phyloP scores from a whole-genome alignment of 768 basidiomycete genomes.

The Auriculariales sp. region DNA sequence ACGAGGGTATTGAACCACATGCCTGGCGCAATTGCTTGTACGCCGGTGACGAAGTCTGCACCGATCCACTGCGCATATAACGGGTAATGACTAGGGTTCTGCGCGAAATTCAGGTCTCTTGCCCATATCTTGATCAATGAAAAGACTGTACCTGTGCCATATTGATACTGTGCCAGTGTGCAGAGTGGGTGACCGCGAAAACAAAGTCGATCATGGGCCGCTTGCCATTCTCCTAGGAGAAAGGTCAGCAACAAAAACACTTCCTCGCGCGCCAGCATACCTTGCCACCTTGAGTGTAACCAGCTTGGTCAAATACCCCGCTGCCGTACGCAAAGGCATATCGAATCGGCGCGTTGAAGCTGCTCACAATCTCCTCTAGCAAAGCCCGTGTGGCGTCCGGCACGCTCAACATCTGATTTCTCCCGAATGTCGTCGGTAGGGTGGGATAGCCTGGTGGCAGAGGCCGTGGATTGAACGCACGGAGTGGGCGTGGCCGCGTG shows the following conservation, averaged over 20 bases:
- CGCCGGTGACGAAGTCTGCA: constrained; percentile 59
- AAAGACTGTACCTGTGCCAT: no score
- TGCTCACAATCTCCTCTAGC: constrained; percentile 62
- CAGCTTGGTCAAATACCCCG: constrained; percentile 88
- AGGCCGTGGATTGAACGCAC: not conserved
- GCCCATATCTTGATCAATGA: no score
- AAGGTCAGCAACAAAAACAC: not conserved
- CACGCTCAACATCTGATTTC: constrained; percentile 70
- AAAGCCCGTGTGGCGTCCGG: constrained; percentile 66
- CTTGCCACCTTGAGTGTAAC: constrained; percentile 29
- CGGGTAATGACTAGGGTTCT: constrained; percentile 84
- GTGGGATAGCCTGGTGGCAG: constrained; percentile 20
- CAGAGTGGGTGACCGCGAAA: constrained; percentile 86
- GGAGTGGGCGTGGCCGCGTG: not conserved
- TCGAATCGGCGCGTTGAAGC: constrained; percentile 81
- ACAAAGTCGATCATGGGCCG: constrained; percentile 90
- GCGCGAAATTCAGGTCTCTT: no score
- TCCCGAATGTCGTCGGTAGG: constrained; percentile 60
- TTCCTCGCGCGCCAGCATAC: constrained; percentile 17
- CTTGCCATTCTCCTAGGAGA: constrained; percentile 6
- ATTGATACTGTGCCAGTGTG: constrained; percentile 92
- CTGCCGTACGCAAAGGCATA: constrained; percentile 98
- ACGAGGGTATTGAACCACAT: constrained; percentile 96
- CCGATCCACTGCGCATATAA: constrained; percentile 76
- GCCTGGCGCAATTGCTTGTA: constrained; percentile 68